Conservation (phyloP, 352 stramenopile species). For the Globisporangium polare region DNA sequence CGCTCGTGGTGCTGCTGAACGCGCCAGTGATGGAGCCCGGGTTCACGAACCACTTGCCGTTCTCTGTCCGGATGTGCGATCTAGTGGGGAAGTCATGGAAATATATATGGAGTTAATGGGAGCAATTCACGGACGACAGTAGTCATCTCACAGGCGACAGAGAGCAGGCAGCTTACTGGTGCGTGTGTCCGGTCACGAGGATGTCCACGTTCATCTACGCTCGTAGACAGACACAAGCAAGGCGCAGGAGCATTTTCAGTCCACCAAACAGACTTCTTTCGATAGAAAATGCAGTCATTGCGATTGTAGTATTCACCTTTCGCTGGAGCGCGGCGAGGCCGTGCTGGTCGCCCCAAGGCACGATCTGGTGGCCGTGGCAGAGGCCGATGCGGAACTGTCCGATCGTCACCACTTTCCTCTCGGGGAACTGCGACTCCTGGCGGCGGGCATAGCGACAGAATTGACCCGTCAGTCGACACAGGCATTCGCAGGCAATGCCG, state of each 20-base stretch:
- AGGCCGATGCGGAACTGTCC: slow-evolving; percentile 96
- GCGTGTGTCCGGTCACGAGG: slow-evolving; percentile 94
- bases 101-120: not conserved
- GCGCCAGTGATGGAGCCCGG: slow-evolving; percentile 96
- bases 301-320: slow-evolving; percentile 38
- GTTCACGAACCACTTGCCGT: slow-evolving; percentile 97
- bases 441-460: not conserved
- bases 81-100: slow-evolving; percentile 24
- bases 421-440: slow-evolving; percentile 85
- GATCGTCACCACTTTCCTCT: slow-evolving; percentile 95
- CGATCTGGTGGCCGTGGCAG: slow-evolving; percentile 96
- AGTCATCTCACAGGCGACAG: not conserved
- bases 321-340: slow-evolving; percentile 87
- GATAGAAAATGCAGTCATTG: not conserved
- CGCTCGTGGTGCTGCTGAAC: slow-evolving; percentile 77
- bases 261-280: not conserved
- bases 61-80: slow-evolving; percentile 88
- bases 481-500: not conserved
- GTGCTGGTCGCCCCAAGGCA: slow-evolving; percentile 89
- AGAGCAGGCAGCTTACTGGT: slow-evolving; percentile 70
- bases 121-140: not conserved
- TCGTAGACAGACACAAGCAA: not conserved
- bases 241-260: not conserved
- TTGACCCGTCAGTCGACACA: not conserved
- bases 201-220: slow-evolving; percentile 96